These are phyloP conservation scores for Pythium pectinolyticum DNA, from an alignment of 352 stramenopile genomes.

Conservation along the genomic window DNA sequence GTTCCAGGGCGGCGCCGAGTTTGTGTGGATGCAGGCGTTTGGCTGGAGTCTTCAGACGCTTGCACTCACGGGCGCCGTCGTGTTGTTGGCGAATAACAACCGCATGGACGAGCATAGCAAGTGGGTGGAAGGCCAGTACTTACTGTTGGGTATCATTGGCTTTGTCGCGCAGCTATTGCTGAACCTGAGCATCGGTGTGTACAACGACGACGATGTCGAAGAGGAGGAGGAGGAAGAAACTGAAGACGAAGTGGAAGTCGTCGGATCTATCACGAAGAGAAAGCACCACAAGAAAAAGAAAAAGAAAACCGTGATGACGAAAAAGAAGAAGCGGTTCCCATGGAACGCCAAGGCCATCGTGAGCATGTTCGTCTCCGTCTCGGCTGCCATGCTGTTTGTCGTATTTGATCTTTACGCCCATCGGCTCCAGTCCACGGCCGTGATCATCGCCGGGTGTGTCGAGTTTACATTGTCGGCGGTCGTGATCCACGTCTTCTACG, in stretches of 20 bases:
- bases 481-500: slow-evolving; percentile 56
- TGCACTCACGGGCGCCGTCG: slow-evolving; percentile 39
- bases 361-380: slow-evolving; percentile 48
- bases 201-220: slow-evolving; percentile 29
- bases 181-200: slow-evolving; percentile 56
- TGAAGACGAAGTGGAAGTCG: slow-evolving; percentile 15
- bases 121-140: slow-evolving; percentile 54
- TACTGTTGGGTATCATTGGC: slow-evolving; percentile 47
- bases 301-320: too few relatives aligned
- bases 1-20: slow-evolving; percentile 54
- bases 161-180: slow-evolving; percentile 60
- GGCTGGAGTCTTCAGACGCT: slow-evolving; percentile 56
- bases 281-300: too few relatives aligned
- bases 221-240: slow-evolving; percentile 1
- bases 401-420: slow-evolving; percentile 41
- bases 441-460: slow-evolving; percentile 35
- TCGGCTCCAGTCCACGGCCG: slow-evolving; percentile 33
- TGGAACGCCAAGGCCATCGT: slow-evolving; percentile 52
- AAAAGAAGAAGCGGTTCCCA: slow-evolving; percentile 26
- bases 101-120: slow-evolving; percentile 30
- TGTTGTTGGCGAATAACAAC: slow-evolving; percentile 46
- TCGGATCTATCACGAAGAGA: too few relatives aligned
- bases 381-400: slow-evolving; percentile 44
- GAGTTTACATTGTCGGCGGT: slow-evolving; percentile 46
- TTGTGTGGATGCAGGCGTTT: slow-evolving; percentile 67